These are phyloP conservation scores for Exophiala lecanii-corni DNA, from an alignment of 2,329 filamentous ascomycete genomes.

Conservation along the genomic window DNA sequence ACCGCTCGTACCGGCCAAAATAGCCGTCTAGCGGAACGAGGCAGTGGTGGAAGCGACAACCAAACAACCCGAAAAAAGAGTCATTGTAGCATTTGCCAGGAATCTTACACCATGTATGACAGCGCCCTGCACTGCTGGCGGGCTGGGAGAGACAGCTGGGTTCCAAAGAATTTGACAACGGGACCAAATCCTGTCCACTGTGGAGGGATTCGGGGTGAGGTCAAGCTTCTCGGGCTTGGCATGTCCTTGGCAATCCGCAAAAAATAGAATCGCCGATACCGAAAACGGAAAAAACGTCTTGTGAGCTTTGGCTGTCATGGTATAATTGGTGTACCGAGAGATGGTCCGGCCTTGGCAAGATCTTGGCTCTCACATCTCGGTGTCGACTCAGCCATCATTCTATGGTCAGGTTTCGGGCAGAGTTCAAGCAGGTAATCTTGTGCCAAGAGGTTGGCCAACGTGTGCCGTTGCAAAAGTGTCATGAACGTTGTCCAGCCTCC, in stretches of 20 bases:
- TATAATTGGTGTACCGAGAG: too few species aligned
- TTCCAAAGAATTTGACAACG: too few species aligned
- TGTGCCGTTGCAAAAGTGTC: too few species aligned
- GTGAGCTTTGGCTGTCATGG: too few species aligned
- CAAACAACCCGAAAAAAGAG: neutral
- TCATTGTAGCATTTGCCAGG: neutral
- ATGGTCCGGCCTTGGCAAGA: neutral
- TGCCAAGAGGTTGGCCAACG: too few species aligned
- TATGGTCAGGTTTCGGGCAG: neutral
- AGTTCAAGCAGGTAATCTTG: too few species aligned
- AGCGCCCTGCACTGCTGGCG: too few species aligned
- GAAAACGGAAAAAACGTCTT: neutral
- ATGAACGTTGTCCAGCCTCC: too few species aligned
- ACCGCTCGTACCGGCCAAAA: neutral
- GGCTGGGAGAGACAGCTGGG: too few species aligned
- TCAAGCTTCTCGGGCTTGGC: neutral
- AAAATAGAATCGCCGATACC: neutral
- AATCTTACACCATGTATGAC: neutral
- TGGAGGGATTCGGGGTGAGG: too few species aligned
- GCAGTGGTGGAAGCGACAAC: neutral
- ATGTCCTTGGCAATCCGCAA: neutral
- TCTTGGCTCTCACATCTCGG: neutral
- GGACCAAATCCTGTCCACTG: too few species aligned
- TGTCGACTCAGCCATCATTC: neutral
- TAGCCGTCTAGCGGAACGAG: neutral